Conservation (phyloP, 306 rosid species). For the Hippophae tibetana region DNA sequence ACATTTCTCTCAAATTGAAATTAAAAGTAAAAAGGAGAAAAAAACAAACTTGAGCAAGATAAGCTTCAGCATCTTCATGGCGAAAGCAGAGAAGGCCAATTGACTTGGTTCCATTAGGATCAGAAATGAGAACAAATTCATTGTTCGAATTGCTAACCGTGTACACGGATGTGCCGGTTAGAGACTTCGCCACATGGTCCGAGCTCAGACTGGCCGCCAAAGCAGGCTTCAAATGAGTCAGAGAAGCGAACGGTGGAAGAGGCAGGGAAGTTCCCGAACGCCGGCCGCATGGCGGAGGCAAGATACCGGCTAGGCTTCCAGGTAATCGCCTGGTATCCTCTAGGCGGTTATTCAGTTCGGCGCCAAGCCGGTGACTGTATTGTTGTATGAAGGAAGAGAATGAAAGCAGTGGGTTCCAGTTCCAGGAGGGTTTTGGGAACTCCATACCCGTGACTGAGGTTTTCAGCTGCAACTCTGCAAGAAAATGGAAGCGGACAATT, state of each 20-base stretch:
- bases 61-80: conserved; percentile 84
- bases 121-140: conserved; percentile 89
- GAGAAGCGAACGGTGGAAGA: conserved; percentile 31
- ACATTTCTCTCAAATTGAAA: too few species aligned
- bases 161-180: conserved; percentile 73
- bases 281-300: conserved; percentile 13
- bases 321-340: conserved; percentile 52
- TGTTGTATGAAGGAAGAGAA: conserved; percentile 62
- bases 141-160: conserved; percentile 88
- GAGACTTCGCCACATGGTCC: conserved; percentile 62
- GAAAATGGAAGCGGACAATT: too few species aligned
- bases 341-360: conserved; percentile 50
- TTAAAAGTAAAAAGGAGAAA: neutral
- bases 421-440: conserved; percentile 41
- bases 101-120: conserved; percentile 63
- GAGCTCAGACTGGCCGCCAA: conserved; percentile 57
- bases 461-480: too few species aligned
- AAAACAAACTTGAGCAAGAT: conserved; percentile 66
- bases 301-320: conserved; percentile 32
- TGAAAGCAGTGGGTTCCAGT: conserved; percentile 53
- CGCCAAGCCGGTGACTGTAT: conserved; percentile 47
- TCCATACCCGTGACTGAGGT: conserved; percentile 22
- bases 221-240: conserved; percentile 44
- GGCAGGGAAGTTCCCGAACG: conserved; percentile 16
- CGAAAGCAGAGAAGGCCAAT: conserved; percentile 91